These are phyloP conservation scores for Dendrobium nobile DNA, from an alignment of 106 monocot species.

Conservation along the genomic window DNA sequence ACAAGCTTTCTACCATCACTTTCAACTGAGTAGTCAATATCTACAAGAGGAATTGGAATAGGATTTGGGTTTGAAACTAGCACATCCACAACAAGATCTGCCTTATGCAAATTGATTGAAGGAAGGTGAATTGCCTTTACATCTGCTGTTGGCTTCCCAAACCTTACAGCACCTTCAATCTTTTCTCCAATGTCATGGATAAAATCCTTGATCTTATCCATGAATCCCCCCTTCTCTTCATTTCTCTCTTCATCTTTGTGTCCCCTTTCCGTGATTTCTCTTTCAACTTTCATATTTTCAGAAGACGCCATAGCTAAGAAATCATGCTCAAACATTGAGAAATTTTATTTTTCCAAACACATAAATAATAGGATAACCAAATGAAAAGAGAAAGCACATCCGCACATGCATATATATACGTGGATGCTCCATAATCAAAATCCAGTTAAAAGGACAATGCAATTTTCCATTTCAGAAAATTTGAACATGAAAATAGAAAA, in stretches of 20 bases:
- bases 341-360: too few species aligned
- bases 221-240: constrained; percentile 49
- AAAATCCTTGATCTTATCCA: constrained; percentile 81
- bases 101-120: constrained; percentile 57
- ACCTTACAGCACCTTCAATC: constrained; percentile 75
- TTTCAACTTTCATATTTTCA: too few species aligned
- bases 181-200: constrained; percentile 89
- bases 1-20: constrained; percentile 77
- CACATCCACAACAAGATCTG: constrained; percentile 64
- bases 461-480: too few species aligned
- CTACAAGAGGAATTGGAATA: constrained; percentile 70
- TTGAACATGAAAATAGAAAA: too few species aligned
- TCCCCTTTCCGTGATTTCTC: background rate
- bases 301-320: too few species aligned
- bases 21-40: constrained; percentile 72
- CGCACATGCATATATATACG: too few species aligned
- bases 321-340: too few species aligned
- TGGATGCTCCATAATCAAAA: too few species aligned
- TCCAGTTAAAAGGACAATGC: too few species aligned
- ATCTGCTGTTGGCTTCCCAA: constrained; percentile 86
- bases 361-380: too few species aligned
- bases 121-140: constrained; percentile 55
- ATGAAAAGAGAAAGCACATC: too few species aligned
- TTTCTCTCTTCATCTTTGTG: constrained; percentile 30
- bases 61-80: constrained; percentile 76